phyloP scores from a whole-genome alignment of 129 eudicot genomes.

The Erigeron canadensis region DNA sequence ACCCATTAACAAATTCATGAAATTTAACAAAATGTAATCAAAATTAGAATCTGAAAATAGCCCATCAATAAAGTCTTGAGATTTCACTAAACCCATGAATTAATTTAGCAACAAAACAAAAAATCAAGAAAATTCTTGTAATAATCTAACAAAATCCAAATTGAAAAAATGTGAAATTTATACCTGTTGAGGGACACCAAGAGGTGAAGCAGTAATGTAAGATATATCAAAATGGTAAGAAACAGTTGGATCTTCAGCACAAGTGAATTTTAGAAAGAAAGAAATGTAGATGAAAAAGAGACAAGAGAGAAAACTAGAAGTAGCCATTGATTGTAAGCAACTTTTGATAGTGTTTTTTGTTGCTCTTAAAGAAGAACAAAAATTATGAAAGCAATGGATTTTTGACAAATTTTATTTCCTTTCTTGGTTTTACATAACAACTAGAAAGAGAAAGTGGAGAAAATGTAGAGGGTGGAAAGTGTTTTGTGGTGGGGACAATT shows the following conservation, averaged over 20 bases:
- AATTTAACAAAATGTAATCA: neutral
- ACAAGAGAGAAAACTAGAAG: constrained; percentile 30
- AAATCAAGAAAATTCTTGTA: constrained; percentile 6
- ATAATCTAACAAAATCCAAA: constrained; percentile 30
- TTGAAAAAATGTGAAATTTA: constrained; percentile 11
- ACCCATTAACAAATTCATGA: neutral
- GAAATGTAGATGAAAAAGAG: constrained; percentile 47
- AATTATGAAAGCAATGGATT: constrained; percentile 15
- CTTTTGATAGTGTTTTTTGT: constrained; percentile 15
- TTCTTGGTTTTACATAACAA: constrained; percentile 46
- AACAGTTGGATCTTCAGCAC: constrained; percentile 79
- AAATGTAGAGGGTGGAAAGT: constrained; percentile 18
- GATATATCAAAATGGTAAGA: constrained; percentile 64
- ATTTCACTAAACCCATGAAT: neutral
- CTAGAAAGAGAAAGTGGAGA: constrained; percentile 21
- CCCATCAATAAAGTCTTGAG: neutral
- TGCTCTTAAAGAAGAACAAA: constrained; percentile 15
- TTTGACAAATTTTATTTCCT: constrained; percentile 15
- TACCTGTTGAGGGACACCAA: constrained; percentile 95
- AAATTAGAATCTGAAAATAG: neutral
- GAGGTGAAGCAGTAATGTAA: constrained; percentile 92
- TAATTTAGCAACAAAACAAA: neutral
- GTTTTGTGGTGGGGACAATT: constrained; percentile 32
- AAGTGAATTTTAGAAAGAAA: constrained; percentile 44
- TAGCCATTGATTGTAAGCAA: constrained; percentile 44